Conservation (phyloP, 2,329 filamentous ascomycete species). For the Mariannaea elegans region DNA sequence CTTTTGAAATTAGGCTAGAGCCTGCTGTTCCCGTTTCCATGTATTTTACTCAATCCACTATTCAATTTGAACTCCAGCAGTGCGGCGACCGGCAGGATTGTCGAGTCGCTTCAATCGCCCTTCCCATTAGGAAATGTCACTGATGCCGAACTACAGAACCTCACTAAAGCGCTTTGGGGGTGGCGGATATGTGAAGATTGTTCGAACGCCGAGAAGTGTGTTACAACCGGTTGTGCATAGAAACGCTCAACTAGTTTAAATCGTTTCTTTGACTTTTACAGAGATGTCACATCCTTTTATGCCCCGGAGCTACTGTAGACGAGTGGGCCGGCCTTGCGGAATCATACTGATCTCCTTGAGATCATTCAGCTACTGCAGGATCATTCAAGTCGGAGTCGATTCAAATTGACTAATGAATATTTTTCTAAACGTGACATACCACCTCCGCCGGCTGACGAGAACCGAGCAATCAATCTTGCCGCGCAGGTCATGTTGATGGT, state of each 20-base stretch:
- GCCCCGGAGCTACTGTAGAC: neutral
- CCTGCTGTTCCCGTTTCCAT: too few species aligned
- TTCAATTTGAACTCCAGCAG: too few species aligned
- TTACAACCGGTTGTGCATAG: neutral
- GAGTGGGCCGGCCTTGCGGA: neutral
- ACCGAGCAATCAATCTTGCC: neutral
- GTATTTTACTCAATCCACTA: too few species aligned
- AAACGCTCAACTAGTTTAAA: neutral
- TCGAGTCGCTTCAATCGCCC: too few species aligned
- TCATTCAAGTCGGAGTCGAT: neutral
- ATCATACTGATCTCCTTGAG: neutral
- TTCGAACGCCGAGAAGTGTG: neutral
- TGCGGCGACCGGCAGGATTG: too few species aligned
- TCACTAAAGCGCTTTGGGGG: neutral
- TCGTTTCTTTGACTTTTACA: slow-evolving; percentile 1
- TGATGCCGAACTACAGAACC: neutral
- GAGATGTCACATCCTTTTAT: neutral
- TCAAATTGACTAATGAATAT: neutral
- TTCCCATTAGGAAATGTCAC: neutral
- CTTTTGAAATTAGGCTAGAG: too few species aligned
- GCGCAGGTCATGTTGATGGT: neutral
- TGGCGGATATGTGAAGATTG: neutral
- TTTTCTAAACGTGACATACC: neutral
- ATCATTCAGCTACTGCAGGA: neutral
- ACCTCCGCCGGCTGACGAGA: neutral